Evolutionary conservation across 768 basidiomycete species (phyloP).

Genomic region (Amanita subjunquillea): DNA sequence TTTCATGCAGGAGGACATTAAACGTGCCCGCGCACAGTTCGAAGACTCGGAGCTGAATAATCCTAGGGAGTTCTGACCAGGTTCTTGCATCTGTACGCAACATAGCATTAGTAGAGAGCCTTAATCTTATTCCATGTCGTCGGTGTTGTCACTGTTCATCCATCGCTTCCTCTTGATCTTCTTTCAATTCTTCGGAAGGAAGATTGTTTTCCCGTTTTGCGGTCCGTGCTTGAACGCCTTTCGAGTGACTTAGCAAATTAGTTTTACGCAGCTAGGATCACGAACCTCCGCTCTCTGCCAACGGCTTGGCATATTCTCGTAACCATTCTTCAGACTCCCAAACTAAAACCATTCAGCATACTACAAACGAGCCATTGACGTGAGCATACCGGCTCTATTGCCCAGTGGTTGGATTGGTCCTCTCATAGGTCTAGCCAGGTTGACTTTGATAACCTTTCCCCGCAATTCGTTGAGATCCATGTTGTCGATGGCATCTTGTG

Average conservation of each 20-base stretch:
- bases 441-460: conserved; percentile 72
- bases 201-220: conserved; percentile 18
- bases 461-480: conserved; percentile 91
- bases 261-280: conserved; percentile 1
- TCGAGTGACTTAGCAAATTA: background rate
- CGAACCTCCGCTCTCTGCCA: conserved; percentile 65
- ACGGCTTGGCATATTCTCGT: conserved; percentile 67
- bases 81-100: background rate
- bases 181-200: conserved; percentile 19
- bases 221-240: conserved; percentile 48
- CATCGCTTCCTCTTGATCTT: conserved; percentile 45
- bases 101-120: background rate
- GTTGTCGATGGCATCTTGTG: conserved; percentile 96
- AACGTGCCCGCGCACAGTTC: conserved; percentile 76
- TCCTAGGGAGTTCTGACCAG: conserved; percentile 32
- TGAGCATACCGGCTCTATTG: conserved; percentile 64
- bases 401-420: conserved; percentile 52
- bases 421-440: conserved; percentile 78
- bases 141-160: conserved; percentile 38
- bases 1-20: conserved; percentile 92
- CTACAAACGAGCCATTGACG: background rate
- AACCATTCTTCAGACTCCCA: conserved; percentile 98
- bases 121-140: background rate
- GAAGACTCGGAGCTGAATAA: conserved; percentile 29
- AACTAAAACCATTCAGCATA: conserved; percentile 34